phyloP scores from a whole-genome alignment of 2,329 filamentous ascomycete species.

The Phialemoniopsis sp. region DNA sequence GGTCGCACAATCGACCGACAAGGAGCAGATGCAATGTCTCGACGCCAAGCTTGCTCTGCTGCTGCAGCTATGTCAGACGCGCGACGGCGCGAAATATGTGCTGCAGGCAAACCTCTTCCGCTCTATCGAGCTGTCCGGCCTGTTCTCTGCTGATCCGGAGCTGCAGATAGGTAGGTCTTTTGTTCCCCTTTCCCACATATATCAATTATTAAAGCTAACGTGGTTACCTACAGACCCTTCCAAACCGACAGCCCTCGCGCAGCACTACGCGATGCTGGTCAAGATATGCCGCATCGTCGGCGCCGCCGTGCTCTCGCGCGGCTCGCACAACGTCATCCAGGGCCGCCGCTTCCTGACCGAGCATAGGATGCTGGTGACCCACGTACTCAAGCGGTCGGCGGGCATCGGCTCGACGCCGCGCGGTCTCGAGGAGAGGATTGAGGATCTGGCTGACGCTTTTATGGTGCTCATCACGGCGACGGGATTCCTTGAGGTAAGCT shows the following conservation, averaged over 20 bases:
- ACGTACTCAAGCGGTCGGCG: constrained; percentile 85
- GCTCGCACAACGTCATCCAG: constrained; percentile 76
- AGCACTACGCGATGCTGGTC: constrained; percentile 81
- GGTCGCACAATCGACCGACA: constrained; percentile 25
- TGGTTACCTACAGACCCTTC: constrained; percentile 46
- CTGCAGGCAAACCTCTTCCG: constrained; percentile 86
- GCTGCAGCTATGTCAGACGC: constrained; percentile 77
- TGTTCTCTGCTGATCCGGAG: constrained; percentile 89
- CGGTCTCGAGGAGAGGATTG: constrained; percentile 56
- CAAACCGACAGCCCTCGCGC: constrained; percentile 66
- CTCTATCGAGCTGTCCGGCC: constrained; percentile 72
- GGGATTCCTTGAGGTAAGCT: constrained; percentile 79
- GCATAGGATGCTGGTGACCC: constrained; percentile 78
- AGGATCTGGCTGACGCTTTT: constrained; percentile 79
- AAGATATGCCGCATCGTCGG: constrained; percentile 78
- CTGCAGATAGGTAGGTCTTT: constrained; percentile 63
- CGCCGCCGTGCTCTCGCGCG: constrained; percentile 75
- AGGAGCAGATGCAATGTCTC: constrained; percentile 45
- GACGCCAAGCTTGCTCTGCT: constrained; percentile 78
- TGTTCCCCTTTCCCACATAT: no score
- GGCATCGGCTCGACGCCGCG: constrained; percentile 52
- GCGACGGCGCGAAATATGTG: constrained; percentile 79
- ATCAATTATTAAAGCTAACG: background rate
- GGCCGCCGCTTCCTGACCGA: constrained; percentile 77
- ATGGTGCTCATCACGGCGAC: constrained; percentile 79